Conservation (phyloP, 148 eudicot genomes). For the Camellia lanceoleosa region DNA sequence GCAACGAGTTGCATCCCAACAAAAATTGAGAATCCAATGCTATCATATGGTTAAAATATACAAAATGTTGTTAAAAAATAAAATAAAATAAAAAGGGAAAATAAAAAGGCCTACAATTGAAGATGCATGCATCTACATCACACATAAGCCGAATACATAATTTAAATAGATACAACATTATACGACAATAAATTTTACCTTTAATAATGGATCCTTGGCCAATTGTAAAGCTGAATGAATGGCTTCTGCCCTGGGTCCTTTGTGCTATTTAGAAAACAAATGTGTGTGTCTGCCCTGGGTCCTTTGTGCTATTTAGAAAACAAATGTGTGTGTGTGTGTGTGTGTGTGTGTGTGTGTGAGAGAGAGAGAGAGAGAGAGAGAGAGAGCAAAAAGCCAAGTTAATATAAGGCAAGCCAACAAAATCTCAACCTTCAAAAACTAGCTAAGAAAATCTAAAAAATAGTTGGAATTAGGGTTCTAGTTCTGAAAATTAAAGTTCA, state of each 20-base stretch:
- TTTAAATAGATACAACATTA: background rate
- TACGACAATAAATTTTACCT: conserved; percentile 37
- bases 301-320: conserved; percentile 59
- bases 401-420: background rate
- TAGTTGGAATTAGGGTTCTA: too few species aligned
- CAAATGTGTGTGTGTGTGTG: background rate
- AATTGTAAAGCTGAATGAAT: conserved; percentile 56
- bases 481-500: too few species aligned
- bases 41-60: background rate
- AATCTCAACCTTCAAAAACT: background rate
- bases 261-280: conserved; percentile 38
- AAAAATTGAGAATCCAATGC: too few species aligned
- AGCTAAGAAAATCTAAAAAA: background rate
- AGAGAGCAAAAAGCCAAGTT: background rate
- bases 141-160: background rate
- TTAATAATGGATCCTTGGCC: conserved; percentile 78
- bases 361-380: conserved; percentile 4
- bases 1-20: too few species aligned
- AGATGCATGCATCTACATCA: background rate
- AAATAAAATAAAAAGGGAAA: background rate
- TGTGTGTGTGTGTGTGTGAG: too few species aligned
- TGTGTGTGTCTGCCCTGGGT: conserved; percentile 39
- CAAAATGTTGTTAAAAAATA: background rate
- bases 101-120: background rate
- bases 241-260: conserved; percentile 87